These are phyloP conservation scores for Zoysia pacifica DNA, from an alignment of 176 grass and related monocot genomes.

Conservation along the genomic window DNA sequence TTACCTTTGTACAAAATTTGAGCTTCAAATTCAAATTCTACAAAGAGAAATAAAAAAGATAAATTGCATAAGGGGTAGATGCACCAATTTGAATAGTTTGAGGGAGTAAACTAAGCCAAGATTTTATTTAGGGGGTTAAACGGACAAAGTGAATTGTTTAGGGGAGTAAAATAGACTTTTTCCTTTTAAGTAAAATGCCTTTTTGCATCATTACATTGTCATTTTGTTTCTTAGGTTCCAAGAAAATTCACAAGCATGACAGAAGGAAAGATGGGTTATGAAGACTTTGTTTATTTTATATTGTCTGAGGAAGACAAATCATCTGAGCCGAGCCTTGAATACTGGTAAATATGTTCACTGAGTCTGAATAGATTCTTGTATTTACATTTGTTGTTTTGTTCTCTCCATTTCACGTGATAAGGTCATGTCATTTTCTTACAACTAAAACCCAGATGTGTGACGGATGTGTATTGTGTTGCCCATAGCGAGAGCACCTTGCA, in stretches of 20 bases:
- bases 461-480: background rate
- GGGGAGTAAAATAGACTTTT: too few relatives aligned
- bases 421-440: background rate
- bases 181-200: constrained; percentile 22
- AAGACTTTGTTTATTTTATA: constrained; percentile 99
- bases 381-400: constrained; percentile 25
- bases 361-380: constrained; percentile 22
- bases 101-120: too few relatives aligned
- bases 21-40: too few relatives aligned
- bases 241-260: constrained; percentile 92
- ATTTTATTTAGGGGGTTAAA: too few relatives aligned
- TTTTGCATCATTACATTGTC: constrained; percentile 25
- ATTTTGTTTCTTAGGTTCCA: constrained; percentile 57
- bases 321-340: constrained; percentile 95
- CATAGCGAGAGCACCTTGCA: background rate
- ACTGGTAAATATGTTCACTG: constrained; percentile 61
- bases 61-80: too few relatives aligned
- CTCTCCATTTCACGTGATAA: constrained; percentile 7
- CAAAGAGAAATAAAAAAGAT: too few relatives aligned
- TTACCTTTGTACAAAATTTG: too few relatives aligned
- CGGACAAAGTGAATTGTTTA: too few relatives aligned
- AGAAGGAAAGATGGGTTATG: constrained; percentile 98
- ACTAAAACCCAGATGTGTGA: constrained; percentile 14
- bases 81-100: too few relatives aligned
- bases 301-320: constrained; percentile 98